phyloP scores from a whole-genome alignment of 495 filamentous ascomycete species.

The Penicillium coffeae region DNA sequence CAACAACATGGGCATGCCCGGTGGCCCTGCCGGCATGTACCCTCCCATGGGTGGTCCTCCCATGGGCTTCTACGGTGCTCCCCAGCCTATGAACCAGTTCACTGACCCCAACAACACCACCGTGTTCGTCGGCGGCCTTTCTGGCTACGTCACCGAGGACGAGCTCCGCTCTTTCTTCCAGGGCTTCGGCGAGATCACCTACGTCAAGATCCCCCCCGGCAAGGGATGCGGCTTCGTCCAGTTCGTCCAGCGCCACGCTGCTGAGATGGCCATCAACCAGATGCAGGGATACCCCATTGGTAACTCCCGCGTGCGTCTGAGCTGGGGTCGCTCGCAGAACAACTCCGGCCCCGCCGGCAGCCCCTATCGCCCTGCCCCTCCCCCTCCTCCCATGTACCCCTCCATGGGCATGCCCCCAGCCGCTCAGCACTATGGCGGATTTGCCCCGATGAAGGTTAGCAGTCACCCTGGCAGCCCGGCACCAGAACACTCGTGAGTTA shows the following conservation, averaged over 20 bases:
- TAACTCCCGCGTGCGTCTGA: constrained; percentile 95
- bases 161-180: constrained; percentile 99
- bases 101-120: constrained; percentile 99
- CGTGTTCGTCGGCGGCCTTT: constrained; percentile 96
- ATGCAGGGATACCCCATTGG: constrained; percentile 99
- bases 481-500: constrained; percentile 30
- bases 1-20: constrained; percentile 50
- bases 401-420: constrained; percentile 76
- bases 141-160: constrained; percentile 98
- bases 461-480: constrained; percentile 32
- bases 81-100: constrained; percentile 99
- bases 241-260: constrained; percentile 97
- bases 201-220: constrained; percentile 98
- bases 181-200: constrained; percentile 98
- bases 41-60: constrained; percentile 74
- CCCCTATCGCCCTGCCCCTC: constrained; percentile 92
- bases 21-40: constrained; percentile 47
- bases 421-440: constrained; percentile 66
- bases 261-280: constrained; percentile 99
- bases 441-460: constrained; percentile 72
- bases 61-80: constrained; percentile 76
- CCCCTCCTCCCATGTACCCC: constrained; percentile 81
- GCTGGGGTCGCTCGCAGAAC: constrained; percentile 98
- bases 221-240: constrained; percentile 99
- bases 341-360: constrained; percentile 97